Evolutionary conservation across 441 rosid genomes (phyloP).

Genomic region (Gossypium davidsonii): DNA sequence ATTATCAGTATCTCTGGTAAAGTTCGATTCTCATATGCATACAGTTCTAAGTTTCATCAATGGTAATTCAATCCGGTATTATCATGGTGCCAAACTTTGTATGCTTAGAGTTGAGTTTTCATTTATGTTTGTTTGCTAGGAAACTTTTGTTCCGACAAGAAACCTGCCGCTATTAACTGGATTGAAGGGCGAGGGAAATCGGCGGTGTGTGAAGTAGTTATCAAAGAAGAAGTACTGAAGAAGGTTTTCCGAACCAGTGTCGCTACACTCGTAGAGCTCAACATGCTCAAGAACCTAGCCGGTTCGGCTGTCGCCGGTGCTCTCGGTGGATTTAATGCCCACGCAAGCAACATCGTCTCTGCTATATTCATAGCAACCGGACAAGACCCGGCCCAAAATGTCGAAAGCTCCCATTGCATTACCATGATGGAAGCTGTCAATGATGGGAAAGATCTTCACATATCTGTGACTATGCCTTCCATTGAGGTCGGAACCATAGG

Average conservation of each 20-base stretch:
- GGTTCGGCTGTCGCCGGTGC: constrained; percentile 89
- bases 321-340: constrained; percentile 93
- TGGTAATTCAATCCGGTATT: not conserved
- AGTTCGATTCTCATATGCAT: not conserved
- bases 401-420: constrained; percentile 89
- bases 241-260: constrained; percentile 70
- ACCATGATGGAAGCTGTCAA: constrained; percentile 94
- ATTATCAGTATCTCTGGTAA: constrained; percentile 73
- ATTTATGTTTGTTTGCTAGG: constrained; percentile 29
- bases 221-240: constrained; percentile 66
- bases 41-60: not conserved
- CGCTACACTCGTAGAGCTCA: constrained; percentile 64
- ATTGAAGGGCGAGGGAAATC: constrained; percentile 90
- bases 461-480: constrained; percentile 86
- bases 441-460: constrained; percentile 69
- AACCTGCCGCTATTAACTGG: constrained; percentile 91
- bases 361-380: constrained; percentile 88
- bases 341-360: constrained; percentile 82
- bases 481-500: constrained; percentile 94
- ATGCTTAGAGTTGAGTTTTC: not conserved
- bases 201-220: constrained; percentile 78
- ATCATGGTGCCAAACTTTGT: not conserved
- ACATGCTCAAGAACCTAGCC: constrained; percentile 81
- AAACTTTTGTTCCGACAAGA: constrained; percentile 85
- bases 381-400: constrained; percentile 93